Evolutionary conservation across 257 asterid species (phyloP).

Genomic region (Fraxinus anomala): DNA sequence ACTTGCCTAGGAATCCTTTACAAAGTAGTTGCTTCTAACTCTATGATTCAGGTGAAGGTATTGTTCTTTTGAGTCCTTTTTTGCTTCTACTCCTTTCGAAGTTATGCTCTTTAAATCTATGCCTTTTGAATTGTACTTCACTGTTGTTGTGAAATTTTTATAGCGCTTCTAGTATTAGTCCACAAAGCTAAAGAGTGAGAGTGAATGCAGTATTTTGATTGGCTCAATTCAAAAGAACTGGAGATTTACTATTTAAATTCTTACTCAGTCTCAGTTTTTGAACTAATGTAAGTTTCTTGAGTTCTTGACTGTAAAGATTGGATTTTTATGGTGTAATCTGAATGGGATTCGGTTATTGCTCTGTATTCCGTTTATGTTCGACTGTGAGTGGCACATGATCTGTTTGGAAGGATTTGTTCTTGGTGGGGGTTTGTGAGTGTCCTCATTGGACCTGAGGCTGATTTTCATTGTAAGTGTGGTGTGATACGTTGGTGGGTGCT

Average conservation of each 20-base stretch:
- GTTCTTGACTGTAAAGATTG: slow-evolving; percentile 24
- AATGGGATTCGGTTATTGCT: slow-evolving; percentile 31
- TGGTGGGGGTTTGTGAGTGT: slow-evolving; percentile 25
- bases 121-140: slow-evolving; percentile 11
- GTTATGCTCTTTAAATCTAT: slow-evolving; percentile 31
- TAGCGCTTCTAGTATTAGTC: neutral
- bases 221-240: slow-evolving; percentile 22
- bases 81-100: slow-evolving; percentile 22
- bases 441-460: slow-evolving; percentile 16
- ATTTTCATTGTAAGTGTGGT: slow-evolving; percentile 12
- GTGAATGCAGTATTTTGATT: slow-evolving; percentile 2
- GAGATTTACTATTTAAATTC: slow-evolving; percentile 21
- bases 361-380: slow-evolving; percentile 2
- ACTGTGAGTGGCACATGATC: neutral
- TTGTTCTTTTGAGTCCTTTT: slow-evolving; percentile 35
- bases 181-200: slow-evolving; percentile 9
- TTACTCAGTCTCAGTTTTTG: neutral
- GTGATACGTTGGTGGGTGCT: slow-evolving; percentile 18
- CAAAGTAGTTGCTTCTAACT: slow-evolving; percentile 47
- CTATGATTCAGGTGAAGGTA: slow-evolving; percentile 65
- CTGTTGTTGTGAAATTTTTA: slow-evolving; percentile 35
- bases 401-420: slow-evolving; percentile 13
- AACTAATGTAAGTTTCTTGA: slow-evolving; percentile 13
- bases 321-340: slow-evolving; percentile 26
- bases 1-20: slow-evolving; percentile 43